Percentiles rank a stretch among this genome's conserved stretches.
Evolutionary conservation across 495 filamentous ascomycete genomes (phyloP).

Genomic region (Penicillium cosmopolitanum): DNA sequence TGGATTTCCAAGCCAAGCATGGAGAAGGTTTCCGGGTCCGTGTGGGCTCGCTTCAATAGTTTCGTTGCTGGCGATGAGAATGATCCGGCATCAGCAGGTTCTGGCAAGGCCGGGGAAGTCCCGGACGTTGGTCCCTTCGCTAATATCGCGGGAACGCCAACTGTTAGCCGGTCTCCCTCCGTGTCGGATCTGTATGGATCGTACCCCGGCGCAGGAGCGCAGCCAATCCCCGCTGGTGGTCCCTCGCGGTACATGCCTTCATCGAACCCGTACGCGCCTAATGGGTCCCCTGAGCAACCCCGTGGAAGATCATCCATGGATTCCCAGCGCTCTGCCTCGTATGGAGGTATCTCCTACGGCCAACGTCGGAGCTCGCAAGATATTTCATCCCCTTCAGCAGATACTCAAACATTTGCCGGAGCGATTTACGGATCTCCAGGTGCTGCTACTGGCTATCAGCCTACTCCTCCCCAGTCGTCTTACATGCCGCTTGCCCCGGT

Average conservation of each 20-base stretch:
- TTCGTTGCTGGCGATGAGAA: conserved; percentile 93
- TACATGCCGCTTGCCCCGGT: conserved; percentile 53
- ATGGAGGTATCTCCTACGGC: conserved; percentile 29
- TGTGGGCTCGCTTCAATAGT: conserved; percentile 90
- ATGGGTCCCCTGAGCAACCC: conserved; percentile 52
- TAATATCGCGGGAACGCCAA: conserved; percentile 77
- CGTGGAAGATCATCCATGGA: conserved; percentile 51
- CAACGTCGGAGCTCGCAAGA: conserved; percentile 50
- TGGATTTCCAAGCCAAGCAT: conserved; percentile 96
- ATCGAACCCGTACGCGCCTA: conserved; percentile 47
- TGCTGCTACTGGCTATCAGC: conserved; percentile 41
- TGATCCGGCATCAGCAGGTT: conserved; percentile 60
- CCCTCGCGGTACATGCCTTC: conserved; percentile 69
- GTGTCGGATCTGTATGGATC: conserved; percentile 75
- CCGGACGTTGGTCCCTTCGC: conserved; percentile 76
- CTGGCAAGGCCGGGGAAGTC: conserved; percentile 55
- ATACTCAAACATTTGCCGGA: conserved; percentile 36
- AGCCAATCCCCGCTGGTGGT: conserved; percentile 42
- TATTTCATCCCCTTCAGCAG: conserved; percentile 35
- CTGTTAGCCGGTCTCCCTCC: conserved; percentile 79
- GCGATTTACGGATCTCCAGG: conserved; percentile 43
- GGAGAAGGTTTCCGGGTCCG: conserved; percentile 85
- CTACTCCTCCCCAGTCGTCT: conserved; percentile 53
- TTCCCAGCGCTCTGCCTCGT: conserved; percentile 47
- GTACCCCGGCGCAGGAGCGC: conserved; percentile 42